Evolutionary conservation across 768 basidiomycete species (phyloP).

Genomic region (Chalciporus sphaerocephalus): DNA sequence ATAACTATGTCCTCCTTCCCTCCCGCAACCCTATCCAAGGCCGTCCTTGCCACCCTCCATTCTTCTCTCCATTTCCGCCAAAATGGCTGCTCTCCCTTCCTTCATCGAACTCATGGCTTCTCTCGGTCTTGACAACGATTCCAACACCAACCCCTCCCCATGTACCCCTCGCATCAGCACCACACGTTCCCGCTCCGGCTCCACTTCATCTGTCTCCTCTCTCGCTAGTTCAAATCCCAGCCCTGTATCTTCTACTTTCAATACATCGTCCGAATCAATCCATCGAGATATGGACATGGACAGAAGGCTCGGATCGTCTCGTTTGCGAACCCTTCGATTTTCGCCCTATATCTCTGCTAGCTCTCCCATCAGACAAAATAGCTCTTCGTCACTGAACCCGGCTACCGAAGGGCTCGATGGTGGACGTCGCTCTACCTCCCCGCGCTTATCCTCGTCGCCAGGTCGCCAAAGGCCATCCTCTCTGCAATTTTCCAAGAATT

Average conservation of each 20-base stretch:
- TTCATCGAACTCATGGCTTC: slow-evolving; percentile 86
- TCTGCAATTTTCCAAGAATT: slow-evolving; percentile 44
- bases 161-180: slow-evolving; percentile 18
- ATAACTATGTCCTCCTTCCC: slow-evolving; percentile 22
- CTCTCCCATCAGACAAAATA: slow-evolving; percentile 42
- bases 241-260: slow-evolving; percentile 35
- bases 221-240: slow-evolving; percentile 35
- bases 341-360: slow-evolving; percentile 30
- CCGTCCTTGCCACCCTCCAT: slow-evolving; percentile 18
- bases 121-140: slow-evolving; percentile 60
- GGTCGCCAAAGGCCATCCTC: slow-evolving; percentile 40
- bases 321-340: slow-evolving; percentile 27
- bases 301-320: slow-evolving; percentile 25
- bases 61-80: slow-evolving; percentile 29
- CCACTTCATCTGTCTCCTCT: slow-evolving; percentile 46
- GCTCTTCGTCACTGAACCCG: slow-evolving; percentile 36
- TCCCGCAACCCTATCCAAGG: slow-evolving; percentile 14
- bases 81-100: slow-evolving; percentile 75
- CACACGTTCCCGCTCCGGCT: slow-evolving; percentile 35
- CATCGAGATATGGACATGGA: slow-evolving; percentile 29
- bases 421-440: slow-evolving; percentile 30
- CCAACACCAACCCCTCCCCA: slow-evolving; percentile 33
- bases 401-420: slow-evolving; percentile 25
- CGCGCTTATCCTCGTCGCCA: slow-evolving; percentile 39
- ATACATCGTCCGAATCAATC: slow-evolving; percentile 27